Base-by-base conservation (phyloP, 1,284 basidiomycete genomes). In the Heliocybe sulcata region DNA sequence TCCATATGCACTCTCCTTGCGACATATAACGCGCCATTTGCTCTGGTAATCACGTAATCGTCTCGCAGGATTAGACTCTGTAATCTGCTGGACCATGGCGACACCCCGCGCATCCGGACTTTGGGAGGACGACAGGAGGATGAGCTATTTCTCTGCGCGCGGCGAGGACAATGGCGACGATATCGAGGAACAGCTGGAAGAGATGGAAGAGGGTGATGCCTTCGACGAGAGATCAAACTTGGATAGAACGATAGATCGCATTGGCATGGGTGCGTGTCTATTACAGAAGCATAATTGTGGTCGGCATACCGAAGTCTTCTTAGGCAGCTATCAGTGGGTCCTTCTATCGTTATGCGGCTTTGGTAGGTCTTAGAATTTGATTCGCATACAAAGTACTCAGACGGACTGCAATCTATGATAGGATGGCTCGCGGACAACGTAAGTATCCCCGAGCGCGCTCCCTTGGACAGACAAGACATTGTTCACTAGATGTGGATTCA, bases 341-440 rank as follows among this genome's bases (percentile, higher is more conserved):
- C 70, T 93, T 52, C 67, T 93, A 47, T 89, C 86, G 19, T 70
- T 94, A 2, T 94, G 92, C 69, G 92, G 92, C 31, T 90, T 92
- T 61, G 90, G 91, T 83, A 77, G 73, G 87, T 73, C 29, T 25
- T 14, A n/a, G 35, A 16, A 16, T 25, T 35, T 33, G 1, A 20
- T 42, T 16, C n/a, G 8, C 6, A 42, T 25, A 25, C 19, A 42
- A 45, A 12, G 50, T 22, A 20, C 49, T 52, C 54, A n/a, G 35
- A 49, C 8, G 3, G 6, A 16, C 19, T 25, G 52, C 23, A 51
- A 52, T 23, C 61, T n/a, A 12, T 35, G 27, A 47, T 60, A 87
- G 90, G 89, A 19, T 92, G 90, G 89, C 74, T 90, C 75, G 89
- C 90, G 57, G 90, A 93, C 70, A 92, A 92, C 69, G 90, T 91